A percentile compares a stretch with the other conserved stretches of the same genome.
Conservation (phyloP, 371 early-diverging fungal genomes). For the Actinomucor elegans region DNA sequence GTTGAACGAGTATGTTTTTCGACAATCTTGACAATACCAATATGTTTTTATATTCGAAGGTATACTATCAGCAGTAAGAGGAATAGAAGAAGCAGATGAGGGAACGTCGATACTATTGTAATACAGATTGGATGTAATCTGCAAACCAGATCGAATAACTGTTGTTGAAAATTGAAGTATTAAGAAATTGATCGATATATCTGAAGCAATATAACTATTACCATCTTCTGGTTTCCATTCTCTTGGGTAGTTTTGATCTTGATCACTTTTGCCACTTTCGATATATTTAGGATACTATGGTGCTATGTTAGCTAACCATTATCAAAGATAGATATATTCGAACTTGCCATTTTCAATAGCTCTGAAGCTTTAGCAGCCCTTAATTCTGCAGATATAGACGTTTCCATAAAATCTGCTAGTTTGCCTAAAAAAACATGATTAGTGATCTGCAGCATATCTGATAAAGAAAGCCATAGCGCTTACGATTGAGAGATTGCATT, state of each 20-base stretch:
- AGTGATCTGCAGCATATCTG: too few species aligned
- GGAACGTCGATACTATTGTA: slow-evolving; percentile 35
- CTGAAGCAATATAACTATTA: too few species aligned
- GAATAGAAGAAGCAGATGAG: slow-evolving; percentile 35
- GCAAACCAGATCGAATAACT: slow-evolving; percentile 40
- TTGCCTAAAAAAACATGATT: slow-evolving; percentile 3
- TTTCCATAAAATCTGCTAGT: slow-evolving; percentile 35
- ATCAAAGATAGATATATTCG: neutral
- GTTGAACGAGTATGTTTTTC: slow-evolving; percentile 12
- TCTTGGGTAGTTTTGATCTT: slow-evolving; percentile 25
- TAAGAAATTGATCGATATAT: too few species aligned
- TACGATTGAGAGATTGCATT: slow-evolving; percentile 29
- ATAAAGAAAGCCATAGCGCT: neutral
- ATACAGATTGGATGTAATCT: slow-evolving; percentile 32
- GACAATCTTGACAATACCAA: slow-evolving; percentile 38
- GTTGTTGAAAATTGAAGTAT: too few species aligned
- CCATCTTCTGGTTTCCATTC: slow-evolving; percentile 47
- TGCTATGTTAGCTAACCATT: too few species aligned
- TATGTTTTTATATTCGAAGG: slow-evolving; percentile 28
- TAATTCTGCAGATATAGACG: slow-evolving; percentile 44
- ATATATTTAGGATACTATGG: slow-evolving; percentile 42
- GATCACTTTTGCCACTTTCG: slow-evolving; percentile 7
- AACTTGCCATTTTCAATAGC: slow-evolving; percentile 43
- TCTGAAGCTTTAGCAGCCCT: slow-evolving; percentile 42
- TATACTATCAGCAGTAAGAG: slow-evolving; percentile 20